A percentile compares a stretch with the other conserved stretches of the same genome.
Evolutionary conservation across 768 basidiomycete genomes (phyloP).

Genomic region (Russula earlei): DNA sequence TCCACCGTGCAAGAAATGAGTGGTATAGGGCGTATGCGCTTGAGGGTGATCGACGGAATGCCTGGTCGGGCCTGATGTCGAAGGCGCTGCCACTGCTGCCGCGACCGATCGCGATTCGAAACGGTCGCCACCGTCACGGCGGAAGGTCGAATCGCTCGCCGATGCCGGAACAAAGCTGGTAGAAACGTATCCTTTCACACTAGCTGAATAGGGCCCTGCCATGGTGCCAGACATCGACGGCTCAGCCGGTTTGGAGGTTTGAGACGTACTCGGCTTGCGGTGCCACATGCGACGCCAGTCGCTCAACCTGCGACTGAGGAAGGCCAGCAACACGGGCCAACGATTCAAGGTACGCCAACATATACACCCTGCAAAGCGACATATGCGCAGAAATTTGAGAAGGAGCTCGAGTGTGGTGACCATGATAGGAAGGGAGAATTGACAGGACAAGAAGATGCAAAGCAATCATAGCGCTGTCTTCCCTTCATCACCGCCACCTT

Average conservation of each 20-base stretch:
- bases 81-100: neutral
- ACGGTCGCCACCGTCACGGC: too few species aligned
- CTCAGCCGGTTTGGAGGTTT: neutral
- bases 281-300: neutral
- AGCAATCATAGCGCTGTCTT: neutral
- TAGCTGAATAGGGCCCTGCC: neutral
- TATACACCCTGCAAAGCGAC: neutral
- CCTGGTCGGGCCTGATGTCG: neutral
- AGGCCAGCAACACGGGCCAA: neutral
- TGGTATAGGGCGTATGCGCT: neutral
- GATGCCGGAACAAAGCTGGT: conserved; percentile 4
- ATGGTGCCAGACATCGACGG: neutral
- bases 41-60: neutral
- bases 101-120: too few species aligned
- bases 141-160: neutral
- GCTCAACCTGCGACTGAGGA: neutral
- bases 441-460: neutral
- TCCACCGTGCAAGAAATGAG: neutral
- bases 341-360: neutral
- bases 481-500: neutral
- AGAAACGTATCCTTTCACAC: neutral
- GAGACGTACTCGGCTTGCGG: neutral
- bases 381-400: neutral
- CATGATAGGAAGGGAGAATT: neutral
- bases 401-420: neutral